phyloP scores from a whole-genome alignment of 2,329 filamentous ascomycete genomes.

The Diaporthe aspalathi region DNA sequence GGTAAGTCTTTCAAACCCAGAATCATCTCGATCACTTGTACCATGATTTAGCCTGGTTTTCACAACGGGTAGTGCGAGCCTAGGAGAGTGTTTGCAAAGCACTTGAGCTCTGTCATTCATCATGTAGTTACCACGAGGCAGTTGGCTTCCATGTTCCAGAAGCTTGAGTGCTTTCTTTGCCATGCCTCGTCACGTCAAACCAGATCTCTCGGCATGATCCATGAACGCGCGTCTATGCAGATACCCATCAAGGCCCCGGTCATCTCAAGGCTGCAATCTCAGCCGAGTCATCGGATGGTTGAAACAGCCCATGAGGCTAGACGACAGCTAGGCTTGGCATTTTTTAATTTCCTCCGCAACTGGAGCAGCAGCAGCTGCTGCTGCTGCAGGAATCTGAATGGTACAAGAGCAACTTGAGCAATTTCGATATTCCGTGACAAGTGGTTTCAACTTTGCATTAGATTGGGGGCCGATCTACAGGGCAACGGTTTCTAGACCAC shows the following conservation, averaged over 20 bases:
- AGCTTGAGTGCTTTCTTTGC: background rate
- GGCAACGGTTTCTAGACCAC: conserved; percentile 3
- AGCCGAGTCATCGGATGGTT: conserved; percentile 27
- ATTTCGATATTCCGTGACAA: conserved; percentile 4
- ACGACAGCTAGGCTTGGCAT: background rate
- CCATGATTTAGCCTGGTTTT: background rate
- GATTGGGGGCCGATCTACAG: background rate
- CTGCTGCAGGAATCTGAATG: background rate
- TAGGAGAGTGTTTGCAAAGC: background rate
- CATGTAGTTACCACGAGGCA: background rate
- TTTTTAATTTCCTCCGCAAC: background rate
- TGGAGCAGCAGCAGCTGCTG: background rate
- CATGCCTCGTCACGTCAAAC: background rate
- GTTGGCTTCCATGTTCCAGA: conserved; percentile 2
- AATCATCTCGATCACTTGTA: conserved; percentile 1
- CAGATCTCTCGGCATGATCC: conserved; percentile 1
- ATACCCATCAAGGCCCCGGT: background rate
- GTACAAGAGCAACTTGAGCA: conserved; percentile 2
- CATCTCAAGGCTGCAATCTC: conserved; percentile 14
- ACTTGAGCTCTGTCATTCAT: background rate
- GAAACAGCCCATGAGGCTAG: conserved; percentile 16
- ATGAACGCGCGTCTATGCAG: background rate
- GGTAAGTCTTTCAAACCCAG: background rate
- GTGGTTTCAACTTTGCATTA: conserved; percentile 28
- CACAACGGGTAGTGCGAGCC: background rate